Percentiles rank a stretch among this genome's conserved stretches.
Evolutionary conservation across 2,329 filamentous ascomycete genomes (phyloP).

Genomic region (Stagonosporopsis vannaccii): DNA sequence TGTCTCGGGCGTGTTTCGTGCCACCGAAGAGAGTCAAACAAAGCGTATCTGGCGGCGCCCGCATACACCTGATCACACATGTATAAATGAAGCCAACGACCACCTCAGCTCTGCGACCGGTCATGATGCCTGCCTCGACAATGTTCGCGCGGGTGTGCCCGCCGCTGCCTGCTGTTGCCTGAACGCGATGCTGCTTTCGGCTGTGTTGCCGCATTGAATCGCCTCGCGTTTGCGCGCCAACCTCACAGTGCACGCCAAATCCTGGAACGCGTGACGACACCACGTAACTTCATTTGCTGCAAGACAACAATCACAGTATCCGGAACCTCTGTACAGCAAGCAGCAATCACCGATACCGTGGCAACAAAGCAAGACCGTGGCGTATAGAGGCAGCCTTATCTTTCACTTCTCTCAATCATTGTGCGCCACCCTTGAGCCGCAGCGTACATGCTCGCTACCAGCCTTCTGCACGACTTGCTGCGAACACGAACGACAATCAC

Average conservation of each 20-base stretch:
- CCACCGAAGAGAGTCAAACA: slow-evolving; percentile 2
- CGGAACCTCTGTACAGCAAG: not conserved
- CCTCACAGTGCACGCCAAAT: slow-evolving; percentile 1
- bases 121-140: not conserved
- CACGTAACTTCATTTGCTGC: not conserved
- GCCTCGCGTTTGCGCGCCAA: slow-evolving; percentile 7
- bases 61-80: not conserved
- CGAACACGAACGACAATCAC: not conserved
- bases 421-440: not conserved
- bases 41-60: not conserved
- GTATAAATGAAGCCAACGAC: not conserved
- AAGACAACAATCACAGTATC: not conserved
- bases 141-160: not conserved
- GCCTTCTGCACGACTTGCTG: not conserved
- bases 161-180: slow-evolving; percentile 17
- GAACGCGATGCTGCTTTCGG: slow-evolving; percentile 6
- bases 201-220: slow-evolving; percentile 7
- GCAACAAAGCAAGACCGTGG: not conserved
- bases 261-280: slow-evolving; percentile 12
- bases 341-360: not conserved
- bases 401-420: slow-evolving; percentile 1
- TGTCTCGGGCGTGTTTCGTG: slow-evolving; percentile 4
- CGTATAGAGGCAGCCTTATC: slow-evolving; percentile 1
- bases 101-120: not conserved
- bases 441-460: not conserved